Base-by-base conservation (phyloP, 164 flowering plant genomes). In the Dillenia suffruticosa region DNA sequence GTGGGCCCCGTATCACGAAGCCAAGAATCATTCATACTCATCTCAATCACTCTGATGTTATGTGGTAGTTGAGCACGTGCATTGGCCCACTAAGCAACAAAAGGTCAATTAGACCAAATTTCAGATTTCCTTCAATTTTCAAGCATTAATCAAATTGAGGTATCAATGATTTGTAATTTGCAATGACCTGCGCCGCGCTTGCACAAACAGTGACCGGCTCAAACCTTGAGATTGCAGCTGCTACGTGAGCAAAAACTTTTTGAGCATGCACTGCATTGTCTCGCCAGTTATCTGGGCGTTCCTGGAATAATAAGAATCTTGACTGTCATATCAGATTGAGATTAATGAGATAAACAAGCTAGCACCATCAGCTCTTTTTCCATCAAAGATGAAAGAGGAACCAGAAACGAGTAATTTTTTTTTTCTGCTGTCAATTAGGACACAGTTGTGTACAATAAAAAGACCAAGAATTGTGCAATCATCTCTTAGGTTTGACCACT, bases 21-120 rank as follows among this genome's bases (percentile, higher is more conserved):
- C 98, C 97, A 90, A 24, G 94, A 78, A 77, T 90, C 98, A 60
- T 90, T 85, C 91, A 81, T 76, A 63, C 94, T 88, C 92, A 90
- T 84, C 75, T 90, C 96, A 47, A 90, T 59, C 57, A 90, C 91
- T 75, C 96, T 81, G 58, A 93, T 61, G 56, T 82, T 63, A 62
- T 70, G 55, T 5, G 97, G 97, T 44, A 93, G 65, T 68, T 63
- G 76, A 56, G 62, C 69, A 22, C 97, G 82, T 50, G 98, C 98
- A 72, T 83, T 84, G 10, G 51, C 72, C 98, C 97, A 90, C 98
- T 79, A 67, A 57, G 15, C 14, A 78, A 52, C 11, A 60, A 51
- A 46, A 49, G 22, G n/a, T 43, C 32, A 46, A 24, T 54, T 44
- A 13, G 43, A 14, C 22, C 12, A 11, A 56, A 59, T 12, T 32